Evolutionary conservation across 176 grass and related monocot species (phyloP).

Genomic region (Saccharum spontaneum): DNA sequence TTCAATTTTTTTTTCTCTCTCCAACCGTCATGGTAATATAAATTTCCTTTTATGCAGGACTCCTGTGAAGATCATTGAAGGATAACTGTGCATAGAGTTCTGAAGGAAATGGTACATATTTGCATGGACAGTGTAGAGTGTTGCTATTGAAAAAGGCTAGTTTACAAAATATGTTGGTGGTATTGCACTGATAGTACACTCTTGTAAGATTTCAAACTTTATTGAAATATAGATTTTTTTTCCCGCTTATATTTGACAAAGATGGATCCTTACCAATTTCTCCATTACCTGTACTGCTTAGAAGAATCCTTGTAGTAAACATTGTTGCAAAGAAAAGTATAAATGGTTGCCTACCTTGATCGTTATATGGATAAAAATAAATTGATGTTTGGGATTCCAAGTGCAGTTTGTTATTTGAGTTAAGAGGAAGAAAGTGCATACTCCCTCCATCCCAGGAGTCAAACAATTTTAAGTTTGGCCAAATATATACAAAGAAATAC

Average conservation of each 20-base stretch:
- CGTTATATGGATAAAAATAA: not conserved
- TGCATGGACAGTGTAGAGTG: not conserved
- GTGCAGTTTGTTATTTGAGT: not conserved
- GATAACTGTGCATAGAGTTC: slow-evolving; percentile 51
- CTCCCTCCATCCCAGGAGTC: no score
- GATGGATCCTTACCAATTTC: not conserved
- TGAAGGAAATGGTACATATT: slow-evolving; percentile 30
- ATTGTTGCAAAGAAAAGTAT: not conserved
- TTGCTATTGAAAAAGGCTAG: slow-evolving; percentile 12
- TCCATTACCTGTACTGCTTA: not conserved
- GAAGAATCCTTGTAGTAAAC: not conserved
- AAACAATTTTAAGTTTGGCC: no score
- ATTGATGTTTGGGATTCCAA: not conserved
- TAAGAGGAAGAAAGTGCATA: not conserved
- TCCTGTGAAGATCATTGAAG: slow-evolving; percentile 85
- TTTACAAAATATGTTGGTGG: slow-evolving; percentile 15
- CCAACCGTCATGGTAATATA: not conserved
- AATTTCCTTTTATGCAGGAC: slow-evolving; percentile 46
- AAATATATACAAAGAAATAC: no score
- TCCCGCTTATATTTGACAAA: not conserved
- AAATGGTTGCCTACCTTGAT: not conserved
- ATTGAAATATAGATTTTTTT: slow-evolving; percentile 20
- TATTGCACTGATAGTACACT: not conserved
- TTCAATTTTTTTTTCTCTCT: not conserved
- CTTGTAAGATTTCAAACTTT: slow-evolving; percentile 31